Evolutionary conservation across 345 rosid genomes (phyloP).

Genomic region (Citrus trifoliata): DNA sequence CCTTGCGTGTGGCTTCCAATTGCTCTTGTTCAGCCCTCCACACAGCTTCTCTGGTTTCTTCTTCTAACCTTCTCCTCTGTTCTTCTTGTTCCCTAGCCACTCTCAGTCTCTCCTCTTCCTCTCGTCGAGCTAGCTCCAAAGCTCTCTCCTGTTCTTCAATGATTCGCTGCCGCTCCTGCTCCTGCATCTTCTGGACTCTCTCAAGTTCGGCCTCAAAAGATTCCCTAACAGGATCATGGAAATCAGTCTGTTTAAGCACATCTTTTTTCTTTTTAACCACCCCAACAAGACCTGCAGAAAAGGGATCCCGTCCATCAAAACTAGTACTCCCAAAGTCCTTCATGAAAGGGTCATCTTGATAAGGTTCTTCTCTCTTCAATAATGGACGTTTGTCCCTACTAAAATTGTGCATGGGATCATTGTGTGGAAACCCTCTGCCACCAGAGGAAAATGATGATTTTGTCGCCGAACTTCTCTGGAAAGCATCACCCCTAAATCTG

Average conservation of each 20-base stretch:
- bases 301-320: constrained; percentile 75
- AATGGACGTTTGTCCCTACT: constrained; percentile 60
- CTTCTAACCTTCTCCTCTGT: constrained; percentile 64
- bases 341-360: constrained; percentile 58
- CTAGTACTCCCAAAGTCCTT: constrained; percentile 52
- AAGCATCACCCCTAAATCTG: constrained; percentile 40
- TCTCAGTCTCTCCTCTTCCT: constrained; percentile 83
- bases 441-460: constrained; percentile 47
- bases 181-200: constrained; percentile 96
- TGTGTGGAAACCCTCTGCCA: constrained; percentile 38
- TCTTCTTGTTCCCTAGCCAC: constrained; percentile 83
- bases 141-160: constrained; percentile 87
- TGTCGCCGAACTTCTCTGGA: constrained; percentile 33
- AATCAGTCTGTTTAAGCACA: constrained; percentile 60
- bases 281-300: constrained; percentile 60
- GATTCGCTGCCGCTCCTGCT: constrained; percentile 71
- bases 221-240: constrained; percentile 91
- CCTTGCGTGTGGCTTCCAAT: constrained; percentile 63
- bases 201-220: constrained; percentile 99
- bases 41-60: constrained; percentile 85
- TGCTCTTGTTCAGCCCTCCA: constrained; percentile 90
- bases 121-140: constrained; percentile 73
- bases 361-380: constrained; percentile 69
- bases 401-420: constrained; percentile 46
- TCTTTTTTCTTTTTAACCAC: constrained; percentile 85